Evolutionary conservation across 2,329 filamentous ascomycete species (phyloP).

Genomic region (Zymoseptoria passerinii): DNA sequence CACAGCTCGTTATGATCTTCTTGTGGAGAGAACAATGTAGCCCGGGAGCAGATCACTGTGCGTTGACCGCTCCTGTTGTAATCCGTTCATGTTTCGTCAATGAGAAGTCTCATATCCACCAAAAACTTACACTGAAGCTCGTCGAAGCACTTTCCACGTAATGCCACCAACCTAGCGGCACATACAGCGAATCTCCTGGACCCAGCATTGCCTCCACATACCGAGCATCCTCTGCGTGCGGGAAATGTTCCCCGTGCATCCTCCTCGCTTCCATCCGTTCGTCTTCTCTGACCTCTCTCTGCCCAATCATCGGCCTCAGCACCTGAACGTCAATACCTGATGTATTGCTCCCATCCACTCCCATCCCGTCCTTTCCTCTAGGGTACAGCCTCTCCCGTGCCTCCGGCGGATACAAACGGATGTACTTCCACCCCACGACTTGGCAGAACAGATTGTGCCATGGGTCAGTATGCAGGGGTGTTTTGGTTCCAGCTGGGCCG

Average conservation of each 20-base stretch:
- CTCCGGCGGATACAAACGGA: slow-evolving; percentile 72
- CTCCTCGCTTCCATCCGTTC: slow-evolving; percentile 15
- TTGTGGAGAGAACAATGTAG: no score
- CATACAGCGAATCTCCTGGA: slow-evolving; percentile 77
- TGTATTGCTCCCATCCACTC: slow-evolving; percentile 89
- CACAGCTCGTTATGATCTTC: no score
- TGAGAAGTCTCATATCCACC: slow-evolving; percentile 59
- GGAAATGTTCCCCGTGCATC: slow-evolving; percentile 34
- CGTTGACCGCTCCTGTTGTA: no score
- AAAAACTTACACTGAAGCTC: slow-evolving; percentile 94
- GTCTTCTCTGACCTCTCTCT: not conserved
- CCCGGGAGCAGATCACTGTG: no score
- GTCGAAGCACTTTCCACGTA: slow-evolving; percentile 79
- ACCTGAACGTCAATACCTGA: slow-evolving; percentile 60
- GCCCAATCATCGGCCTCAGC: slow-evolving; percentile 4
- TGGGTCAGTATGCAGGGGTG: slow-evolving; percentile 84
- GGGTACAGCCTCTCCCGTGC: slow-evolving; percentile 54
- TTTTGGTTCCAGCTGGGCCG: slow-evolving; percentile 78
- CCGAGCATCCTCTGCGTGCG: slow-evolving; percentile 50
- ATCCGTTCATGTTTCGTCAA: no score
- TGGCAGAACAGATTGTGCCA: slow-evolving; percentile 91
- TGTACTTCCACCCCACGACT: slow-evolving; percentile 82
- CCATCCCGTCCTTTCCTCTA: slow-evolving; percentile 51
- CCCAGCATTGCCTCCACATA: slow-evolving; percentile 72
- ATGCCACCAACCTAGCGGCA: slow-evolving; percentile 97